Evolutionary conservation across 2,329 filamentous ascomycete species (phyloP).

Genomic region (Claviceps capensis): DNA sequence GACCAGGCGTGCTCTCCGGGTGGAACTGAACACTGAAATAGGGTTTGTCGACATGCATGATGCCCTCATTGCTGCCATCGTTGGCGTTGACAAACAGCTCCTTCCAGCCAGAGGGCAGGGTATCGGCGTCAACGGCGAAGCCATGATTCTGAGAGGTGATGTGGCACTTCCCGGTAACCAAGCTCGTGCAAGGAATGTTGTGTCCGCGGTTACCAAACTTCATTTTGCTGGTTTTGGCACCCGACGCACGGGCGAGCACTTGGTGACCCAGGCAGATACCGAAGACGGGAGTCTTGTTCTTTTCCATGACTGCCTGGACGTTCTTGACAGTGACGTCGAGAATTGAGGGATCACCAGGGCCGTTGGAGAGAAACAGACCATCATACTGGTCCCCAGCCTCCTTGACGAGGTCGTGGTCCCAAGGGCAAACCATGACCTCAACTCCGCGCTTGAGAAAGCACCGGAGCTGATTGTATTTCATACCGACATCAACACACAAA

Average conservation of each 20-base stretch:
- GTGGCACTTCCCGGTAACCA: slow-evolving; percentile 92
- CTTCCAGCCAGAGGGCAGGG: slow-evolving; percentile 66
- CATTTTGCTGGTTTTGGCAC: slow-evolving; percentile 86
- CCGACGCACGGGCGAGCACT: slow-evolving; percentile 77
- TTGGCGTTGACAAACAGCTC: slow-evolving; percentile 98
- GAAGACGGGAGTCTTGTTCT: slow-evolving; percentile 77
- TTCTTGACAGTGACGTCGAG: slow-evolving; percentile 69
- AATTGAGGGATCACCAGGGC: slow-evolving; percentile 85
- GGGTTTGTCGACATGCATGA: slow-evolving; percentile 70
- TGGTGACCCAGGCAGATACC: slow-evolving; percentile 97
- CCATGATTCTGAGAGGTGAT: slow-evolving; percentile 99
- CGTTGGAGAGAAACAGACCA: slow-evolving; percentile 95
- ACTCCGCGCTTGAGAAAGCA: slow-evolving; percentile 85
- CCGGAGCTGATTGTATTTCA: slow-evolving; percentile 96
- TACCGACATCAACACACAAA: slow-evolving; percentile 86
- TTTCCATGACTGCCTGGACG: slow-evolving; percentile 60
- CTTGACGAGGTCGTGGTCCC: slow-evolving; percentile 81
- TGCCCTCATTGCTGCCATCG: slow-evolving; percentile 95
- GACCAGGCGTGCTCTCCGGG: slow-evolving; percentile 90
- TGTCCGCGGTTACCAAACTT: slow-evolving; percentile 99
- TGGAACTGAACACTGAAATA: slow-evolving; percentile 99
- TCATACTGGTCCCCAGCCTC: slow-evolving; percentile 77
- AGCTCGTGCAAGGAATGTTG: slow-evolving; percentile 95
- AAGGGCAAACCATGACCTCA: slow-evolving; percentile 87
- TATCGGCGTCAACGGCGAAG: slow-evolving; percentile 75